Percentiles rank a stretch among this genome's conserved stretches.
Conservation (phyloP, 306 rosid species). For the Carpinus viminea region DNA sequence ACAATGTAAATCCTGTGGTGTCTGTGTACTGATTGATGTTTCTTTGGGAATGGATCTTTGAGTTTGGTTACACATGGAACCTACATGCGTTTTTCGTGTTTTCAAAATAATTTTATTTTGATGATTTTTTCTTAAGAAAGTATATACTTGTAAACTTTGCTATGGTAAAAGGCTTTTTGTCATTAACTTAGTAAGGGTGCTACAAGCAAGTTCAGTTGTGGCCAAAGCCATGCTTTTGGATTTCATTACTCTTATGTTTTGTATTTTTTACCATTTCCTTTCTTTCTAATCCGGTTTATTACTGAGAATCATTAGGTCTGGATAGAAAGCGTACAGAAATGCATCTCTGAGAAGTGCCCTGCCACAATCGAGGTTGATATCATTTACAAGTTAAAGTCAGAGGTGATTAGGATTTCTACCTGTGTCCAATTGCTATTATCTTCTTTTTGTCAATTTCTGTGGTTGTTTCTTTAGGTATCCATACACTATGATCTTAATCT, state of each 20-base stretch:
- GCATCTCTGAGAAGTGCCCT: conserved; percentile 51
- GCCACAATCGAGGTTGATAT: conserved; percentile 53
- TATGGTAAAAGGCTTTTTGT: not conserved
- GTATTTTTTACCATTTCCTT: not conserved
- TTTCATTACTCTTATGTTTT: conserved; percentile 13
- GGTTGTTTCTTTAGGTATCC: conserved; percentile 1
- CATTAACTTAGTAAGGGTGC: not conserved
- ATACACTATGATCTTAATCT: conserved; percentile 17
- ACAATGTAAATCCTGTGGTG: not conserved
- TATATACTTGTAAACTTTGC: not conserved
- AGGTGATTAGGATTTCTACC: conserved; percentile 52
- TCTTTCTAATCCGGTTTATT: conserved; percentile 29
- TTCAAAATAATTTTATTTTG: not conserved
- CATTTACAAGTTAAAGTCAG: conserved; percentile 63
- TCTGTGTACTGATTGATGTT: not conserved
- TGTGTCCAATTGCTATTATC: conserved; percentile 16
- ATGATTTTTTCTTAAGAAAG: not conserved
- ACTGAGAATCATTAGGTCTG: conserved; percentile 52
- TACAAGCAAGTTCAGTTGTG: not conserved
- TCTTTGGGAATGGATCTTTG: not conserved
- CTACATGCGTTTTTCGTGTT: not conserved
- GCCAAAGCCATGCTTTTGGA: conserved; percentile 4
- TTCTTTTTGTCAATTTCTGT: conserved; percentile 19
- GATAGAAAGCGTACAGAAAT: conserved; percentile 57
- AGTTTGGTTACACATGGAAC: not conserved